phyloP scores from a whole-genome alignment of 2,329 filamentous ascomycete species.

The Canariomyces notabilis region DNA sequence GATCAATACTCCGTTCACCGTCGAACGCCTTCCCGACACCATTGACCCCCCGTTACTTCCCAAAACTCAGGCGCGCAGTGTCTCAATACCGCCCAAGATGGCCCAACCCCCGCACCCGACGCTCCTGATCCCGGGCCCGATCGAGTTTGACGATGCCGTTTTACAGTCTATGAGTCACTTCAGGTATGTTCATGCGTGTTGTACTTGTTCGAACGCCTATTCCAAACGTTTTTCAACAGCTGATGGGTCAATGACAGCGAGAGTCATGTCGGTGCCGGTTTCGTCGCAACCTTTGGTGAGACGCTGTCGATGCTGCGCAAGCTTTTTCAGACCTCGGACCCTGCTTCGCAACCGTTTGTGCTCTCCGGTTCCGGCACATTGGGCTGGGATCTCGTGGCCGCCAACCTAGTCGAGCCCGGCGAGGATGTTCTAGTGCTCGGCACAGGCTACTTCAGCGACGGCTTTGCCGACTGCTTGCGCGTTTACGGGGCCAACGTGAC shows the following conservation, averaged over 20 bases:
- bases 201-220: background rate
- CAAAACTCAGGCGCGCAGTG: constrained; percentile 26
- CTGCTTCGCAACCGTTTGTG: constrained; percentile 82
- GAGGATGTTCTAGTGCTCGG: constrained; percentile 91
- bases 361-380: constrained; percentile 92
- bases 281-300: constrained; percentile 88
- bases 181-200: constrained; percentile 52
- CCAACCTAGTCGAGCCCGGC: constrained; percentile 83
- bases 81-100: constrained; percentile 42
- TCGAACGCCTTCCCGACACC: constrained; percentile 28
- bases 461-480: constrained; percentile 85
- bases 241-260: constrained; percentile 54
- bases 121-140: constrained; percentile 92
- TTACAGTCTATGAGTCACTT: constrained; percentile 92
- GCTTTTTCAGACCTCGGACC: constrained; percentile 85
- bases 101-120: constrained; percentile 60
- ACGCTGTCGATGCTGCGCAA: constrained; percentile 81
- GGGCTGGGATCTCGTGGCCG: constrained; percentile 94
- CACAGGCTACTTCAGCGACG: constrained; percentile 95
- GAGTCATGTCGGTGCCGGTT: constrained; percentile 85
- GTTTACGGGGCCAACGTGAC: constrained; percentile 88
- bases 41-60: constrained; percentile 28
- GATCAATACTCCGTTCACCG: constrained; percentile 30
- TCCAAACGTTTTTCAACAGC: background rate
- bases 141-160: constrained; percentile 97